Conservation (phyloP, 257 asterid species). For the Fraxinus cuspidata region DNA sequence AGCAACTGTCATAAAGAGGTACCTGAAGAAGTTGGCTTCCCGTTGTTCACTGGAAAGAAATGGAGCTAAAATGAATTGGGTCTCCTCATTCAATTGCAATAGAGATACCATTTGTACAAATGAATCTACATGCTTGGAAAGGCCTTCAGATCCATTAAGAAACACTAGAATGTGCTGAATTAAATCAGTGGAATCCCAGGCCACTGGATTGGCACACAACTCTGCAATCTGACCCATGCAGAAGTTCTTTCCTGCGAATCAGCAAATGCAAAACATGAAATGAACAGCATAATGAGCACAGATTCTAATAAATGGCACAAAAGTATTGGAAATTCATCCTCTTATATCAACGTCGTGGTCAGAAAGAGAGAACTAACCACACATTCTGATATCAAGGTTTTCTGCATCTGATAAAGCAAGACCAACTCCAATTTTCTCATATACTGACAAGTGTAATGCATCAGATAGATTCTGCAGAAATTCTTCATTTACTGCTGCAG, state of each 20-base stretch:
- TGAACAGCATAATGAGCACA: neutral
- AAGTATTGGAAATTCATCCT: neutral
- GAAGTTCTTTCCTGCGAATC: slow-evolving; percentile 78
- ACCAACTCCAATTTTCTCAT: slow-evolving; percentile 82
- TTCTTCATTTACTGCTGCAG: slow-evolving; percentile 58
- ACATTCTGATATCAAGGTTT: slow-evolving; percentile 59
- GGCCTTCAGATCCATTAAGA: slow-evolving; percentile 83
- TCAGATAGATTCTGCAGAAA: slow-evolving; percentile 64
- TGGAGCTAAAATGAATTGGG: slow-evolving; percentile 71
- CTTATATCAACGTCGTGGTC: slow-evolving; percentile 7
- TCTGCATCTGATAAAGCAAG: slow-evolving; percentile 88
- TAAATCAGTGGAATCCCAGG: slow-evolving; percentile 60
- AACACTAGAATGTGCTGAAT: slow-evolving; percentile 74
- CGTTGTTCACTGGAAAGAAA: slow-evolving; percentile 67
- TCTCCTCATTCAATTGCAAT: slow-evolving; percentile 60
- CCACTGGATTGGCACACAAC: slow-evolving; percentile 53
- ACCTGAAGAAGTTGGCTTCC: slow-evolving; percentile 77
- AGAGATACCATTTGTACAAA: slow-evolving; percentile 89
- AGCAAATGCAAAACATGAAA: slow-evolving; percentile 21
- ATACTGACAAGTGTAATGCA: slow-evolving; percentile 56
- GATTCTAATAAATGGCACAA: slow-evolving; percentile 10
- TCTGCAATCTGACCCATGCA: slow-evolving; percentile 80
- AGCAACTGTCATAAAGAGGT: slow-evolving; percentile 12
- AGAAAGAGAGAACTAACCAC: slow-evolving; percentile 60
- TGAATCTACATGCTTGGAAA: slow-evolving; percentile 75